Percentiles rank a stretch among this genome's conserved stretches.
phyloP scores from a whole-genome alignment of 495 filamentous ascomycete species.

The Penicillium paradoxum region DNA sequence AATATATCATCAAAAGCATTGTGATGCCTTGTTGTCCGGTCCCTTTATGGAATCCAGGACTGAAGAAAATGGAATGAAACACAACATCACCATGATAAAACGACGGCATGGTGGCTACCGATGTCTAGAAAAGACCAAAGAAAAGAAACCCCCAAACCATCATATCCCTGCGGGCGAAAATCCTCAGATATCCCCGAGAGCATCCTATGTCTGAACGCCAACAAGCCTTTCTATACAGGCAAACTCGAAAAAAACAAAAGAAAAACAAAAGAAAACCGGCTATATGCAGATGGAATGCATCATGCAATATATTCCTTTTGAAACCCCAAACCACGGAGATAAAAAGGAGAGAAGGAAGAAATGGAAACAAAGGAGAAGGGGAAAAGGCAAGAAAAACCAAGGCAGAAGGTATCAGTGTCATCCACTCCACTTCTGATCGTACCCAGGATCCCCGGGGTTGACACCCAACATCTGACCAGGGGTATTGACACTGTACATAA shows the following conservation, averaged over 20 bases:
- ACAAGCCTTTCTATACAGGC: slow-evolving; percentile 23
- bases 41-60: not conserved
- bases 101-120: not conserved
- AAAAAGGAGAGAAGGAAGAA: slow-evolving; percentile 1
- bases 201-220: slow-evolving; percentile 32
- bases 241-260: not conserved
- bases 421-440: slow-evolving; percentile 35
- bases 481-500: slow-evolving; percentile 31
- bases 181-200: slow-evolving; percentile 14
- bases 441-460: slow-evolving; percentile 31
- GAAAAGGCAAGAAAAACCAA: slow-evolving; percentile 3
- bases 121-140: not conserved
- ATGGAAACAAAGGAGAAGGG: not conserved
- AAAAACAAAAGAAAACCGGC: not conserved
- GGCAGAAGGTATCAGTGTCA: slow-evolving; percentile 5
- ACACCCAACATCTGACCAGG: slow-evolving; percentile 30
- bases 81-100: not conserved
- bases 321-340: slow-evolving; percentile 5
- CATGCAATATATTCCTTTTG: slow-evolving; percentile 9
- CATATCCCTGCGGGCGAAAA: slow-evolving; percentile 3
- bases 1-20: slow-evolving; percentile 7
- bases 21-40: not conserved
- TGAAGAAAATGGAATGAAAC: not conserved
- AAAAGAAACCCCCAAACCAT: slow-evolving; percentile 2
- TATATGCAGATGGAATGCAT: slow-evolving; percentile 1